Conservation (phyloP, 257 asterid genomes). For the Solanum neorickii region DNA sequence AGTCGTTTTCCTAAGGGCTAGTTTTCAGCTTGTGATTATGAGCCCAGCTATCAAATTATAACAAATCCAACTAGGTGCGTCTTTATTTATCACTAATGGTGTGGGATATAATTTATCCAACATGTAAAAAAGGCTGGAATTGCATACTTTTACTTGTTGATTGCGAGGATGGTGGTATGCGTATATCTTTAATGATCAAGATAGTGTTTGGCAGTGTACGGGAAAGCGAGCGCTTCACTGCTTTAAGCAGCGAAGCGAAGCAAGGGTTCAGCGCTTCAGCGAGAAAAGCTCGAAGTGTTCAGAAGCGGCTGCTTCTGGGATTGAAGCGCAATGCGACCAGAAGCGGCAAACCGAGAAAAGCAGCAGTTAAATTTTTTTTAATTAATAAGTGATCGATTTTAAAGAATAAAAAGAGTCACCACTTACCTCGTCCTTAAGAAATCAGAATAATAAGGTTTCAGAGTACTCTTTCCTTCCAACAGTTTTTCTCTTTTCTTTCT, state of each 20-base stretch:
- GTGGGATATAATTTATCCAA: background rate
- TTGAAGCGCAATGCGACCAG: no score
- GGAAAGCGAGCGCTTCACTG: background rate
- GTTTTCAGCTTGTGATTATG: background rate
- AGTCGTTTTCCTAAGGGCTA: background rate
- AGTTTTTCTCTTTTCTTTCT: no score
- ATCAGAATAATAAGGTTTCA: background rate
- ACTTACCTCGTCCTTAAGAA: background rate
- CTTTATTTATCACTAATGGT: background rate
- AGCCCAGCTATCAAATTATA: background rate
- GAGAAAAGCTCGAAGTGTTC: background rate
- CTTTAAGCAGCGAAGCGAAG: background rate
- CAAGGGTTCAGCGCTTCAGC: background rate
- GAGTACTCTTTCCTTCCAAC: background rate
- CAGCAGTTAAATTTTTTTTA: background rate
- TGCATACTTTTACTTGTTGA: background rate
- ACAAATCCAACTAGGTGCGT: background rate
- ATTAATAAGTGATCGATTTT: background rate
- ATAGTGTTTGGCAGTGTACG: background rate
- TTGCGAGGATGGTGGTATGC: background rate
- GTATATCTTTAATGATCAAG: background rate
- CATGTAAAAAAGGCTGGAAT: background rate
- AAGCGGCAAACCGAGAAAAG: background rate
- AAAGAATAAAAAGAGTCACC: background rate
- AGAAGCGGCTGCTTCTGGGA: no score